Evolutionary conservation across 2,329 filamentous ascomycete genomes (phyloP).

Genomic region (Botrytis fabae): DNA sequence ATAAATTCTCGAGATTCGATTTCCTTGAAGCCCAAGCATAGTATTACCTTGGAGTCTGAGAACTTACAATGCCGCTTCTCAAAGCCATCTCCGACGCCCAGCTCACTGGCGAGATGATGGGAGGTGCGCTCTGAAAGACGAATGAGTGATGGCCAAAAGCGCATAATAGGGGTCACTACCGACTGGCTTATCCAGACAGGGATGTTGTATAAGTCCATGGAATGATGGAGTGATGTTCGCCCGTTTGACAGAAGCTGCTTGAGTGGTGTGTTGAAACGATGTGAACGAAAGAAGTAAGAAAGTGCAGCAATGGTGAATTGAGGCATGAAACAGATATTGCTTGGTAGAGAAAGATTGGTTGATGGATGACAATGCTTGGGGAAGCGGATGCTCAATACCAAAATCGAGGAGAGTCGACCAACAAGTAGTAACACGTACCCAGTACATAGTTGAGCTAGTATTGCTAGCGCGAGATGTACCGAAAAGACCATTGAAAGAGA

Average conservation of each 20-base stretch:
- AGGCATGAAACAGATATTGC: background rate
- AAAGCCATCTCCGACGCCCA: background rate
- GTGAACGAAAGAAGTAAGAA: background rate
- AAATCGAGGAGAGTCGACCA: background rate
- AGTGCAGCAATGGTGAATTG: background rate
- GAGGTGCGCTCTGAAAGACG: background rate
- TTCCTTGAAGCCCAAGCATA: background rate
- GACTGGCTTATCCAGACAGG: background rate
- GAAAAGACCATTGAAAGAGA: background rate
- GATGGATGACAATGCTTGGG: background rate
- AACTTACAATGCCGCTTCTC: background rate
- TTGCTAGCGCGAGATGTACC: background rate
- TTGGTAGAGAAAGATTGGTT: background rate
- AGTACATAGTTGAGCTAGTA: background rate
- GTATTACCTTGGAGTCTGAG: background rate
- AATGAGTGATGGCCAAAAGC: background rate
- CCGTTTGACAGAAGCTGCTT: background rate
- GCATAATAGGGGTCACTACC: background rate
- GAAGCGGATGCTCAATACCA: background rate
- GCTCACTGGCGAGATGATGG: background rate
- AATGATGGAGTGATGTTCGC: background rate
- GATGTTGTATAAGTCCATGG: background rate
- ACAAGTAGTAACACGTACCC: background rate
- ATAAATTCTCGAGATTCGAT: background rate
- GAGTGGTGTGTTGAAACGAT: background rate